Evolutionary conservation across 2,329 filamentous ascomycete species (phyloP).

Genomic region (Hypoxylon sp.): DNA sequence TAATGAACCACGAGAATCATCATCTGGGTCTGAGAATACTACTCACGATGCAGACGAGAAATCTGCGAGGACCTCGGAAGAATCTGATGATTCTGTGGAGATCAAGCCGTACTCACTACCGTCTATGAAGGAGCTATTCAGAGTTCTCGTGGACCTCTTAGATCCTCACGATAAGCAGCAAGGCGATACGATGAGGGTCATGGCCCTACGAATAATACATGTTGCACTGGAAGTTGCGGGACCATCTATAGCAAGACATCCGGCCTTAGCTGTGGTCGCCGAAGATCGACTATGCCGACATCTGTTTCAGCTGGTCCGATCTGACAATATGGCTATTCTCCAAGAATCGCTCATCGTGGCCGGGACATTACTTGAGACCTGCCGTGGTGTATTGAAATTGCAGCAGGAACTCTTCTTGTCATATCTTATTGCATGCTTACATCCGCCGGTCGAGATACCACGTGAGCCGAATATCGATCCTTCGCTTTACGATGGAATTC

Average conservation of each 20-base stretch:
- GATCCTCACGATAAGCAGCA: constrained; percentile 94
- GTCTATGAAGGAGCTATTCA: constrained; percentile 93
- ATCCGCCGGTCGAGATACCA: constrained; percentile 94
- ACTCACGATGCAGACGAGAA: constrained; percentile 47
- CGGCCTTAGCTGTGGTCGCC: constrained; percentile 85
- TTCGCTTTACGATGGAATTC: constrained; percentile 90
- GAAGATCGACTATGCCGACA: constrained; percentile 94
- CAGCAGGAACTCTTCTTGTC: constrained; percentile 97
- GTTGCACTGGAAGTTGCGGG: constrained; percentile 96
- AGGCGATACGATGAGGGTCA: constrained; percentile 94
- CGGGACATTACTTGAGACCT: constrained; percentile 90
- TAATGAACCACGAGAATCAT: constrained; percentile 57
- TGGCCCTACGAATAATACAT: constrained; percentile 97
- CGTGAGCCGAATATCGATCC: constrained; percentile 91
- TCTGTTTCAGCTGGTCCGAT: constrained; percentile 94
- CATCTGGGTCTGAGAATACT: constrained; percentile 58
- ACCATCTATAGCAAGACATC: constrained; percentile 92
- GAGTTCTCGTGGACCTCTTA: constrained; percentile 91
- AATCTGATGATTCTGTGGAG: constrained; percentile 57
- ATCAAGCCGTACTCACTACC: constrained; percentile 93
- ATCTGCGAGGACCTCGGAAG: constrained; percentile 43
- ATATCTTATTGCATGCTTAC: constrained; percentile 92
- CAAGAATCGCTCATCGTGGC: constrained; percentile 94
- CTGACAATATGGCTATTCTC: constrained; percentile 94
- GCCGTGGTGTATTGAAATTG: constrained; percentile 88